These are phyloP conservation scores for Fusarium sp. DNA, from an alignment of 2,329 filamentous ascomycete genomes.

Conservation along the genomic window DNA sequence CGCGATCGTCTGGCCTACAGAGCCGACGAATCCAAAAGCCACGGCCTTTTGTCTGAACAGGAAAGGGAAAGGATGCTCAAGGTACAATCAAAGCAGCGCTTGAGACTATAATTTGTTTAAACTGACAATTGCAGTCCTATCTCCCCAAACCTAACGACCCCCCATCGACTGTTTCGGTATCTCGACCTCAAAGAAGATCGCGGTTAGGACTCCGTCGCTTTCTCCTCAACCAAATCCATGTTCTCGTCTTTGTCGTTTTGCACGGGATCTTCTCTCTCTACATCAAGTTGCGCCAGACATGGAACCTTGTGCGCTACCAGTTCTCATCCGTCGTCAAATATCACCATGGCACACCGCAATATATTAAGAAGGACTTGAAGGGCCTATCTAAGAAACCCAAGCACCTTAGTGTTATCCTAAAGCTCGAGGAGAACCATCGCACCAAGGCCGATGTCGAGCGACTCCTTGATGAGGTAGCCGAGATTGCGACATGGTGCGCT, in stretches of 20 bases:
- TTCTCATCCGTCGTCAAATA: conserved; percentile 88
- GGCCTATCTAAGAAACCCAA: conserved; percentile 79
- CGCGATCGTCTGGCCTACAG: conserved; percentile 56
- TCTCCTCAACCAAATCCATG: conserved; percentile 71
- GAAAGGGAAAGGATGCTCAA: conserved; percentile 54
- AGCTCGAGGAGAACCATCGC: conserved; percentile 75
- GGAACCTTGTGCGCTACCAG: conserved; percentile 81
- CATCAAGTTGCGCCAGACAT: conserved; percentile 82
- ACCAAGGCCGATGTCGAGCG: conserved; percentile 81
- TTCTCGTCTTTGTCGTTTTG: conserved; percentile 75
- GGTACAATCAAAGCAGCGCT: conserved; percentile 43
- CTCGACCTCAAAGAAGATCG: conserved; percentile 50
- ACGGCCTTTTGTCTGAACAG: conserved; percentile 52
- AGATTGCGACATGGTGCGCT: conserved; percentile 92
- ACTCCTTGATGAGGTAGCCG: conserved; percentile 89
- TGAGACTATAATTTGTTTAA: background rate
- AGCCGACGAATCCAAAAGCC: conserved; percentile 53
- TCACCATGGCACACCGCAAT: conserved; percentile 93
- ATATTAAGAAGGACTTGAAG: conserved; percentile 89
- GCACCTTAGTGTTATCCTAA: conserved; percentile 89
- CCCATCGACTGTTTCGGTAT: conserved; percentile 39
- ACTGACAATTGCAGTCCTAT: conserved; percentile 48
- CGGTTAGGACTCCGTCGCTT: conserved; percentile 71
- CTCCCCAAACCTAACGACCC: conserved; percentile 53
- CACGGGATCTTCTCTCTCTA: conserved; percentile 90